Conservation (phyloP, 1,284 basidiomycete genomes). For the Phellinidium pouzarii region DNA sequence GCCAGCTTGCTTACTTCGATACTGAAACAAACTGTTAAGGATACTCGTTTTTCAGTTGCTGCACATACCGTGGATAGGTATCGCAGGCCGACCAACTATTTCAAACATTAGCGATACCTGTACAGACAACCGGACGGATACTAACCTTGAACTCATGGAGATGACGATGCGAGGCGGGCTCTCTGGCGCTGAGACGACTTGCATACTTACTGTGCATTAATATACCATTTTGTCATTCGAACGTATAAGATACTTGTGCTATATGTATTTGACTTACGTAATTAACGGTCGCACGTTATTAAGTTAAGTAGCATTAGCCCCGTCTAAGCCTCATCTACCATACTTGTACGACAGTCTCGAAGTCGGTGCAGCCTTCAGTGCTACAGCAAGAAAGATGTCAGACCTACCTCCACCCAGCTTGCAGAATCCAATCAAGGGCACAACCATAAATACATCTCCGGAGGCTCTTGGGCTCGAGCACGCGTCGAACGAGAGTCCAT, state of each 20-base stretch:
- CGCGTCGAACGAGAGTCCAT: not conserved
- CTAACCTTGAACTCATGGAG: too few relatives aligned
- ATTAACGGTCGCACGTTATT: too few relatives aligned
- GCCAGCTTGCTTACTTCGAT: not conserved
- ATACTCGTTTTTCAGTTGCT: constrained; percentile 38
- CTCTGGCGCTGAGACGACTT: too few relatives aligned
- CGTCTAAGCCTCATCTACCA: too few relatives aligned
- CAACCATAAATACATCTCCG: constrained; percentile 25
- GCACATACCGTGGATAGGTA: constrained; percentile 58
- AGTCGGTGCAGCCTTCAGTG: too few relatives aligned
- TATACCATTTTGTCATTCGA: too few relatives aligned
- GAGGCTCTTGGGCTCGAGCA: constrained; percentile 20
- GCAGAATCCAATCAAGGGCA: constrained; percentile 25
- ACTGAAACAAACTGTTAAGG: not conserved
- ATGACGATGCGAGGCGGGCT: too few relatives aligned
- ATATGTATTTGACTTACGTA: not conserved
- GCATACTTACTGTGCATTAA: not conserved
- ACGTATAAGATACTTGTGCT: not conserved
- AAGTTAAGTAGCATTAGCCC: too few relatives aligned
- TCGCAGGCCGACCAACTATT: not conserved
- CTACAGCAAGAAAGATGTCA: constrained; percentile 13
- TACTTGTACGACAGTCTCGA: too few relatives aligned
- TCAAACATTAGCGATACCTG: too few relatives aligned
- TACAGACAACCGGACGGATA: too few relatives aligned
- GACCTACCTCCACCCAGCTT: constrained; percentile 18